Conservation (phyloP, 306 rosid genomes). For the Biancaea sappan region DNA sequence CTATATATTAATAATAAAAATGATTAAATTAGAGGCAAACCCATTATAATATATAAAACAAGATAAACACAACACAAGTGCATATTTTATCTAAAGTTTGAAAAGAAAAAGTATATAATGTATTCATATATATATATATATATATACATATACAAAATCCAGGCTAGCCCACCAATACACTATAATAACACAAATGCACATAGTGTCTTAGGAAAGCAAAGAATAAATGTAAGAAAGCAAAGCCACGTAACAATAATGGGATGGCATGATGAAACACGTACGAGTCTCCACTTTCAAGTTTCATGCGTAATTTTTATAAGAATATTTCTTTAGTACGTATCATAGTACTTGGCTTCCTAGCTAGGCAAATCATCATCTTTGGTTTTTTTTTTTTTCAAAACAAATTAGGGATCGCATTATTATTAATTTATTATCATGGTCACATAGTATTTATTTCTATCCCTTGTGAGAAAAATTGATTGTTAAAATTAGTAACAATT, state of each 20-base stretch:
- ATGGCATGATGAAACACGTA: constrained; percentile 56
- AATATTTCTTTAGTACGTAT: constrained; percentile 43
- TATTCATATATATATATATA: too few species aligned
- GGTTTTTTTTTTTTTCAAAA: constrained; percentile 8
- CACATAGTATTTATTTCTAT: background rate
- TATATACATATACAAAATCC: too few species aligned
- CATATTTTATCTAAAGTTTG: too few species aligned
- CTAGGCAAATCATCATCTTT: constrained; percentile 37
- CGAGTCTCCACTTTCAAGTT: constrained; percentile 56
- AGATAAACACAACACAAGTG: too few species aligned
- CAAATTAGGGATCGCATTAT: constrained; percentile 18
- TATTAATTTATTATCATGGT: too few species aligned
- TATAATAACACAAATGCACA: constrained; percentile 39
- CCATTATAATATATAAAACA: too few species aligned
- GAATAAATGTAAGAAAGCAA: constrained; percentile 6
- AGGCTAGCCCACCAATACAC: constrained; percentile 42
- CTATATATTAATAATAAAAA: too few species aligned
- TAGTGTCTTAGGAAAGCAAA: constrained; percentile 36
- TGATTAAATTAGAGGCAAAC: too few species aligned
- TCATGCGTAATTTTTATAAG: constrained; percentile 36
- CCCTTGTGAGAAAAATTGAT: background rate
- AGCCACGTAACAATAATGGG: constrained; percentile 45
- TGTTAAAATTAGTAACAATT: background rate
- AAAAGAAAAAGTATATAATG: too few species aligned
- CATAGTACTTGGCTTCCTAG: constrained; percentile 31